A percentile compares a stretch with the other conserved stretches of the same genome.
Conservation (phyloP, 495 filamentous ascomycete genomes). For the Chlorociboria aeruginascens region DNA sequence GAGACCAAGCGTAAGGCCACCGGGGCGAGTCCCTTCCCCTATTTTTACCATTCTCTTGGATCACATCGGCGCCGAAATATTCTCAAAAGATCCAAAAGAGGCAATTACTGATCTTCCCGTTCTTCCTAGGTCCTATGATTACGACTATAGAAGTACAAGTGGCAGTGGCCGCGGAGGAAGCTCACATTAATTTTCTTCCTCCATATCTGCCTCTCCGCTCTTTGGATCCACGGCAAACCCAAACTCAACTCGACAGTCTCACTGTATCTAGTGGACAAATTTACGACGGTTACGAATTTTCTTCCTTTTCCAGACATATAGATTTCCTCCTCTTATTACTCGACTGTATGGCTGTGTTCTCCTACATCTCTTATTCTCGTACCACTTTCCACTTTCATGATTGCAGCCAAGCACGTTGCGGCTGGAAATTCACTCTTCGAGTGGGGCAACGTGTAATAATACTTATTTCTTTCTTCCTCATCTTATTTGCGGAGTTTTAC, state of each 20-base stretch:
- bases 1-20: slow-evolving; percentile 4
- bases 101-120: no score
- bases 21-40: no score
- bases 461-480: no score
- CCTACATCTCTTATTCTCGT: not conserved
- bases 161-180: slow-evolving; percentile 16
- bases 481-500: no score
- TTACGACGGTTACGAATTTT: not conserved
- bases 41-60: no score
- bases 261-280: no score
- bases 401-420: no score
- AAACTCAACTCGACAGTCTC: not conserved
- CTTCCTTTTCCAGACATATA: not conserved
- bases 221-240: not conserved
- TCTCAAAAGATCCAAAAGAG: no score
- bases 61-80: no score
- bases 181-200: slow-evolving; percentile 8
- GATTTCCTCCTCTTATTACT: not conserved
- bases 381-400: no score
- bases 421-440: no score
- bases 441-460: no score
- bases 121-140: not conserved
- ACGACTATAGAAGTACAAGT: slow-evolving; percentile 18
- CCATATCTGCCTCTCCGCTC: not conserved
- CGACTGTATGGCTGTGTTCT: not conserved